Evolutionary conservation across 225 moss, liverwort and hornwort species (phyloP), one percentile per base, ranked within the genome.

Genomic region (Straminergon stramineum): DNA sequence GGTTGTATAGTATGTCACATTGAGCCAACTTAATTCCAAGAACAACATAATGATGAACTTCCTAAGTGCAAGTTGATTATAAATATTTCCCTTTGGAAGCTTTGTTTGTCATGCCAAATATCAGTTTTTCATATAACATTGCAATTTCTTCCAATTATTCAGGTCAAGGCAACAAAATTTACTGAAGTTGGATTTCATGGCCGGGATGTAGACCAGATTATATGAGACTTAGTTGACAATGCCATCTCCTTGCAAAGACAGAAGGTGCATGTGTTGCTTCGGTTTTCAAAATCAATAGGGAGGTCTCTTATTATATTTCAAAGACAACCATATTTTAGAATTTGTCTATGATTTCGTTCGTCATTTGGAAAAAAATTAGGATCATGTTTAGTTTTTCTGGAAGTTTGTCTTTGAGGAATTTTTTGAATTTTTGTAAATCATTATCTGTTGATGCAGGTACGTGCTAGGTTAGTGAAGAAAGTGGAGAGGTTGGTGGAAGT

Each of bases 131-230:
- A 27, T 26, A 21, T 87, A 87, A 43, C 27, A 73, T 73, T 73
- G 77, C 52, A 64, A 69, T 43, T 35, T 62, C 69, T 82, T 63
- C 52, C 52, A 84, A 43, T 90, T 75, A 43, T 91, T 79, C 89
- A 98, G 95, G 97, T 98, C 30, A 95, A 98, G 86, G 98, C 96
- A 27, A 97, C 98, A 81, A 98, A 98, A 87, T 98, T 98, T 84
- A 98, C 95, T 35, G 97, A 98, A 92, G 98, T 97, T 87, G 97
- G 98, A 58, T 98, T 98, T 74, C 97, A 98, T 93, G 97, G 98
- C 32, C 93, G 95, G 63, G 96, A 98, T 90, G 98, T 98, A n/a
- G 97, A 97, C 90, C 95, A 98, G 77, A 98, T 97, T 34, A 98
- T 97, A 86, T 87, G 92, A 82, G 96, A 97, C 84, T 89, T 98